Evolutionary conservation across 1,139 yeast genomes (phyloP).

Genomic region (Pichia sp.): DNA sequence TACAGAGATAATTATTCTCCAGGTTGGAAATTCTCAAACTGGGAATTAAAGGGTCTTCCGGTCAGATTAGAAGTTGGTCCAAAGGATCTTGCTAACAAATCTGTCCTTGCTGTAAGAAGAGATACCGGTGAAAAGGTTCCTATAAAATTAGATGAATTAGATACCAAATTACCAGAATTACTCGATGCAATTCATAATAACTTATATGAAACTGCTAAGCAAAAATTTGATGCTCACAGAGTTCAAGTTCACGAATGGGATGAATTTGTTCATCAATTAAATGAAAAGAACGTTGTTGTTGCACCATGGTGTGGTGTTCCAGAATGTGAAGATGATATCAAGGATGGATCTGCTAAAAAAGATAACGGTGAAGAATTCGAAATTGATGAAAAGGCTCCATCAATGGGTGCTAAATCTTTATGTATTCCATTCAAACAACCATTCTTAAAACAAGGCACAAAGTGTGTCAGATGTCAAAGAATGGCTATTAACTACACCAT

Average conservation of each 20-base stretch:
- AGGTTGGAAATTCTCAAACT: conserved; percentile 98
- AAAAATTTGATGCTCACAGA: conserved; percentile 75
- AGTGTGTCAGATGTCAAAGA: conserved; percentile 79
- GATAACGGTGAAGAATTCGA: conserved; percentile 78
- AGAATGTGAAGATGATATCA: conserved; percentile 95
- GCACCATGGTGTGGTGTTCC: conserved; percentile 97
- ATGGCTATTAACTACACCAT: conserved; percentile 76
- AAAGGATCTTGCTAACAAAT: conserved; percentile 75
- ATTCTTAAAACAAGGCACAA: conserved; percentile 64
- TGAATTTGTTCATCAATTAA: conserved; percentile 89
- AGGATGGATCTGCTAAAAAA: conserved; percentile 80
- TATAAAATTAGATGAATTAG: conserved; percentile 61
- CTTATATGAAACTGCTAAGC: conserved; percentile 73
- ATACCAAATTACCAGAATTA: conserved; percentile 62
- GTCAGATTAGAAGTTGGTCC: conserved; percentile 95
- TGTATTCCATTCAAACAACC: conserved; percentile 97
- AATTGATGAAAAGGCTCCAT: conserved; percentile 92
- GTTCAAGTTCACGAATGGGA: conserved; percentile 77
- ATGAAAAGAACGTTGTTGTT: conserved; percentile 81
- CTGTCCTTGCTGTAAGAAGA: conserved; percentile 88
- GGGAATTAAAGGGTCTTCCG: conserved; percentile 96
- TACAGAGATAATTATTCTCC: conserved; percentile 93
- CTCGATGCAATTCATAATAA: conserved; percentile 76
- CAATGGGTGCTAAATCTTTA: conserved; percentile 98
- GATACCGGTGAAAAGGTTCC: conserved; percentile 72